Evolutionary conservation across 2,329 filamentous ascomycete species (phyloP).

Genomic region (Hypomyces perniciosus): DNA sequence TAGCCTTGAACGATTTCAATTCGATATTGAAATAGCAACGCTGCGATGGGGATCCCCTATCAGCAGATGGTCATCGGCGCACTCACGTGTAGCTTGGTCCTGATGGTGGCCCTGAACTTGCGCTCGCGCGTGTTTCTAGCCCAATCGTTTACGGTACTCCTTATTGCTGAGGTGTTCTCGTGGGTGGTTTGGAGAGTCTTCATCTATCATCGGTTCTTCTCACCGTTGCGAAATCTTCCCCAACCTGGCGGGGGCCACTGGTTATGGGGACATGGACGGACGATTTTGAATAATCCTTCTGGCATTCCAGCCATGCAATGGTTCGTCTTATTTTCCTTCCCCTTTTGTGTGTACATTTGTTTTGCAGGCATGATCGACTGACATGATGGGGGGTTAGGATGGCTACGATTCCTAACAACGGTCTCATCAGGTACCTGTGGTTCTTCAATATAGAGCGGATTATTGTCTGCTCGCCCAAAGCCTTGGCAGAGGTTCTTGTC

Average conservation of each 20-base stretch:
- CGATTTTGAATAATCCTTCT: neutral
- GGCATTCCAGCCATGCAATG: neutral
- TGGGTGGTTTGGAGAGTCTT: neutral
- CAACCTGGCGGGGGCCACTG: neutral
- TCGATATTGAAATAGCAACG: neutral
- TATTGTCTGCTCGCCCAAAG: neutral
- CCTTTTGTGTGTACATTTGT: neutral
- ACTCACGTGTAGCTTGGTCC: neutral
- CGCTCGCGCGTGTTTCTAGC: neutral
- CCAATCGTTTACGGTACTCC: neutral
- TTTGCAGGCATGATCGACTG: neutral
- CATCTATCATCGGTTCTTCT: neutral
- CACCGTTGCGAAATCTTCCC: neutral
- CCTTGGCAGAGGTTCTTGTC: conserved; percentile 59
- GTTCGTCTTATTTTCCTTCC: neutral
- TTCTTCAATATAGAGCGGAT: too few relatives aligned
- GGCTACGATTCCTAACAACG: neutral
- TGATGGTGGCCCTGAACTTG: neutral
- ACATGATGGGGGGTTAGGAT: neutral
- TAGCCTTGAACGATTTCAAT: neutral
- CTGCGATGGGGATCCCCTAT: neutral
- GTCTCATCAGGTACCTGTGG: neutral
- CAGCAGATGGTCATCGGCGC: neutral
- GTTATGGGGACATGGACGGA: neutral
- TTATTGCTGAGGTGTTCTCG: neutral